Percentiles rank a stretch among this genome's conserved stretches.
phyloP scores from a whole-genome alignment of 805 yeast species.

The Lipomyces spencermartinsiae region DNA sequence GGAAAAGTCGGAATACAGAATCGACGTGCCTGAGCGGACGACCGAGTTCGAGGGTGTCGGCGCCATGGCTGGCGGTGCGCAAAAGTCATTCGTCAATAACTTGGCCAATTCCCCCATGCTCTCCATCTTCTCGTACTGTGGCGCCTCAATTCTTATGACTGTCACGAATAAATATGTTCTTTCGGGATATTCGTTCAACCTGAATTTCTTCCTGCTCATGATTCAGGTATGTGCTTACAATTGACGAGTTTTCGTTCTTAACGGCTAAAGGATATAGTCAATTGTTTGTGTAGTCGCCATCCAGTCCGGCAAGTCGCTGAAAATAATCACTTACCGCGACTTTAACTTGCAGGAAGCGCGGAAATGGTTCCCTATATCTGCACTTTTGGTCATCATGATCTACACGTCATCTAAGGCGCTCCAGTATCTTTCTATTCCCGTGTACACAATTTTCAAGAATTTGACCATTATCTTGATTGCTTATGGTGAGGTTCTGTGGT shows the following conservation, averaged over 20 bases:
- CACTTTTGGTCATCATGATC: constrained; percentile 88
- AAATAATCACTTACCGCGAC: constrained; percentile 84
- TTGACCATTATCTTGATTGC: constrained; percentile 96
- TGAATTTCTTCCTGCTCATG: constrained; percentile 88
- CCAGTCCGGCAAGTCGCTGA: constrained; percentile 70
- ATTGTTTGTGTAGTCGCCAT: constrained; percentile 80
- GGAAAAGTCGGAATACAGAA: constrained; percentile 34
- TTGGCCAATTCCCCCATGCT: constrained; percentile 34
- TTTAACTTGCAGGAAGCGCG: constrained; percentile 85
- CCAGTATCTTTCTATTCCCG: constrained; percentile 89
- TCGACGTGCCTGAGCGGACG: constrained; percentile 31
- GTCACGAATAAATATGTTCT: constrained; percentile 96
- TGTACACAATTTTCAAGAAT: constrained; percentile 97
- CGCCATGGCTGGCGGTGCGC: constrained; percentile 16
- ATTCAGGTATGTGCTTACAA: constrained; percentile 59
- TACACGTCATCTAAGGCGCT: constrained; percentile 96
- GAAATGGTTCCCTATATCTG: constrained; percentile 88
- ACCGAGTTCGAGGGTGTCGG: constrained; percentile 28
- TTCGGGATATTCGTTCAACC: constrained; percentile 73
- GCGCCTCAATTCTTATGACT: constrained; percentile 95
- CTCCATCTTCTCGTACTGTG: constrained; percentile 64
- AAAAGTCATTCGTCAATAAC: constrained; percentile 16
- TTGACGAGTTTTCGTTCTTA: background rate
- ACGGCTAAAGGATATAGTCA: constrained; percentile 46
- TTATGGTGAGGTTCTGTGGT: constrained; percentile 97